Conservation (phyloP, 495 filamentous ascomycete genomes). For the Podospora anserina region DNA sequence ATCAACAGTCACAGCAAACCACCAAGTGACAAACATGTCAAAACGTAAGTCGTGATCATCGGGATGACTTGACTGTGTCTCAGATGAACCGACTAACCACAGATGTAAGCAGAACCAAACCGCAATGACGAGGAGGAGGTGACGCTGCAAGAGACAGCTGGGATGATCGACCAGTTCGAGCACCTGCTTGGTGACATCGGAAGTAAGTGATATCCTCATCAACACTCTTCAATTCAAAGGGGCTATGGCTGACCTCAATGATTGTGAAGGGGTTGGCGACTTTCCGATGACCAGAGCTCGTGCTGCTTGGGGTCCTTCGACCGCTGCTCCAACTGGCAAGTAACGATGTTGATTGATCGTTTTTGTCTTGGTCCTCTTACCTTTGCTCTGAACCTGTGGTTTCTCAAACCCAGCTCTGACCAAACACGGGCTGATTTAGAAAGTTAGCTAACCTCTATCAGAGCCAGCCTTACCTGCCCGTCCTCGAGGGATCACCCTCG, state of each 20-base stretch:
- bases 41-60: background rate
- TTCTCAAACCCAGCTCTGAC: background rate
- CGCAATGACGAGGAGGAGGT: background rate
- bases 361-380: background rate
- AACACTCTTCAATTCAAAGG: background rate
- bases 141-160: background rate
- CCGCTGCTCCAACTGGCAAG: background rate
- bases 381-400: background rate
- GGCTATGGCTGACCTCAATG: background rate
- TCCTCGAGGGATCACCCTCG: background rate
- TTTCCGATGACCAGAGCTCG: conserved; percentile 10
- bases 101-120: background rate
- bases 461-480: background rate
- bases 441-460: background rate
- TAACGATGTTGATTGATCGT: background rate
- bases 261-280: conserved; percentile 6
- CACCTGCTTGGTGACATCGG: background rate
- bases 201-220: background rate
- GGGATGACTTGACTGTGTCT: background rate
- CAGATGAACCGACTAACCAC: background rate
- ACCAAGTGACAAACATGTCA: background rate
- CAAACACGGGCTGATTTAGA: background rate
- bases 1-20: background rate
- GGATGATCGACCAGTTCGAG: background rate
- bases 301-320: background rate